phyloP scores from a whole-genome alignment of 1,284 basidiomycete genomes.

The Ceratobasidium sp. region DNA sequence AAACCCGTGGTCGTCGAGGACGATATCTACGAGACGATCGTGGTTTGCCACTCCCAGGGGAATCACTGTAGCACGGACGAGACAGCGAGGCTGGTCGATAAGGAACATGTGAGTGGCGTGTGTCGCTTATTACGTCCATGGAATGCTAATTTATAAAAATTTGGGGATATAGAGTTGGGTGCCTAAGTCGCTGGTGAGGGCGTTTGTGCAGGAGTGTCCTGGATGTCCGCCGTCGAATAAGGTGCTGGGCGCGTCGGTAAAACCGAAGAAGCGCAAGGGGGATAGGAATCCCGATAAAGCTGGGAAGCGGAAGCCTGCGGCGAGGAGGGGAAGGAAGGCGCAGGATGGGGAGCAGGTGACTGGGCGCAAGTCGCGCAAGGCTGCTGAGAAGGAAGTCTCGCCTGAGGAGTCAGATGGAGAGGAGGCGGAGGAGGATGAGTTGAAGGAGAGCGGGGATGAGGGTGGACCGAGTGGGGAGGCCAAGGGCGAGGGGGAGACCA shows the following conservation, averaged over 20 bases:
- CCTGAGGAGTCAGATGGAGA: constrained; percentile 40
- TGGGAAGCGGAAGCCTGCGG: constrained; percentile 27
- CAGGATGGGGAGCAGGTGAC: constrained; percentile 6
- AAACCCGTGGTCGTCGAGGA: constrained; percentile 41
- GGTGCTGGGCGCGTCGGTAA: neutral
- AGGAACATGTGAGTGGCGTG: constrained; percentile 33
- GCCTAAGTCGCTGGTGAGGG: constrained; percentile 24
- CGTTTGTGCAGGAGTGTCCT: constrained; percentile 41
- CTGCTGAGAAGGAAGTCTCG: constrained; percentile 16
- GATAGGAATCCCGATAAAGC: constrained; percentile 16
- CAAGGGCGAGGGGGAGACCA: constrained; percentile 4
- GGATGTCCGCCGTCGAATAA: constrained; percentile 41
- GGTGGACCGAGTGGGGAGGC: neutral
- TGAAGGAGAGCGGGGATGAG: constrained; percentile 15
- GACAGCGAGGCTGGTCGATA: constrained; percentile 28
- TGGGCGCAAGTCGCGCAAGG: constrained; percentile 1
- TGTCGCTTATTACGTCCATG: neutral
- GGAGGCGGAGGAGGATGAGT: constrained; percentile 9
- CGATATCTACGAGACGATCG: constrained; percentile 45
- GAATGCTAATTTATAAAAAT: constrained; percentile 11
- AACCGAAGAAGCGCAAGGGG: constrained; percentile 42
- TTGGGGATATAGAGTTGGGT: constrained; percentile 34
- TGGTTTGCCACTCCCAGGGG: constrained; percentile 44
- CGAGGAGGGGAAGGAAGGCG: constrained; percentile 19
- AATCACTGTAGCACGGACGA: constrained; percentile 39